Conservation (phyloP, 768 basidiomycete genomes). For the Clathrus columnatus region DNA sequence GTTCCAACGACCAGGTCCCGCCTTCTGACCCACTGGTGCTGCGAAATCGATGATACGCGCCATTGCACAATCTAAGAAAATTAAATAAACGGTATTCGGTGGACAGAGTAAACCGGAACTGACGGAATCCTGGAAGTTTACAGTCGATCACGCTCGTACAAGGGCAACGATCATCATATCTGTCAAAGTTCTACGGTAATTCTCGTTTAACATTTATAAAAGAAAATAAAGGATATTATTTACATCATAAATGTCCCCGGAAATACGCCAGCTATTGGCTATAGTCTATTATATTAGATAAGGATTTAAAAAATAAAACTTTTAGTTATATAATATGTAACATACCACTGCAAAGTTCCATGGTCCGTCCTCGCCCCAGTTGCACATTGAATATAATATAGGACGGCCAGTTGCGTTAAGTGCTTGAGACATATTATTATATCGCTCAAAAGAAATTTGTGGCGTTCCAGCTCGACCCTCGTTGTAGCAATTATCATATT, state of each 20-base stretch:
- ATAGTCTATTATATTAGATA: slow-evolving; percentile 18
- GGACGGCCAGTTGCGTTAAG: slow-evolving; percentile 31
- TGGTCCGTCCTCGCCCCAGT: slow-evolving; percentile 33
- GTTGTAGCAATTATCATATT: slow-evolving; percentile 35
- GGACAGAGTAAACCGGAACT: slow-evolving; percentile 9
- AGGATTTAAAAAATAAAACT: not conserved
- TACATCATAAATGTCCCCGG: slow-evolving; percentile 18
- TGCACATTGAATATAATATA: slow-evolving; percentile 32
- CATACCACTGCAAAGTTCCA: slow-evolving; percentile 21
- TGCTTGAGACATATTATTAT: slow-evolving; percentile 29
- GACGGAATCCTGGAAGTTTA: slow-evolving; percentile 30
- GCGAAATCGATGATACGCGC: slow-evolving; percentile 29
- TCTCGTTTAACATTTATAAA: not conserved
- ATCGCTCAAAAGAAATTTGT: slow-evolving; percentile 27
- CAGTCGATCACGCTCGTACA: slow-evolving; percentile 28
- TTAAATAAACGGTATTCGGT: not conserved
- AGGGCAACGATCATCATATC: slow-evolving; percentile 30
- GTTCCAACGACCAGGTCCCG: slow-evolving; percentile 27
- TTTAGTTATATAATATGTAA: too few species aligned
- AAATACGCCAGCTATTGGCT: slow-evolving; percentile 18
- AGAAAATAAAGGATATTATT: not conserved
- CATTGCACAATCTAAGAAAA: slow-evolving; percentile 12
- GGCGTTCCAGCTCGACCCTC: slow-evolving; percentile 29
- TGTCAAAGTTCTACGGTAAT: slow-evolving; percentile 23
- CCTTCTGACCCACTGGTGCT: slow-evolving; percentile 28